Base-by-base conservation (phyloP, 192 early-diverging fungal genomes). In the Globomyces pollinis-pini region DNA sequence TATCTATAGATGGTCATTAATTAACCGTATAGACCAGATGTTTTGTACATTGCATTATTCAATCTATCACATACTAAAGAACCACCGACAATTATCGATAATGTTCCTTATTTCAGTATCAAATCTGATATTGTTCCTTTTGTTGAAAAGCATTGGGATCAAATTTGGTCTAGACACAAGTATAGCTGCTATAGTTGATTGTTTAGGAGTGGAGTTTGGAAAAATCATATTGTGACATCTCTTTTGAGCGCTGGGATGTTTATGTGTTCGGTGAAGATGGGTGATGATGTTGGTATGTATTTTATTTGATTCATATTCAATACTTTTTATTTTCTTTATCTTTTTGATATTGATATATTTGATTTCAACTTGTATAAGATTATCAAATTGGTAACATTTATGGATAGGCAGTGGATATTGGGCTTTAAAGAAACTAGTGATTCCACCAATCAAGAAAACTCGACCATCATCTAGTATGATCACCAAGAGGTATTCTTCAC, bases 131-230 rank as follows among this genome's bases (percentile, higher is more conserved):
- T 88, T n/a, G 72, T 73, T 29, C 64, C 66, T 26, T 86, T 86
- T 54, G 80, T 88, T 34, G 83, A 86, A 49, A 60, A 72, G 56
- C 71, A 86, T 67, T 88, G 86, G 86, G 52, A 64, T 9, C 66
- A 73, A 39, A 81, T 88, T 60, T 88, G 86, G 86, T 62, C 73
- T 30, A 86, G 85, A 67, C n/a, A n/a, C n/a, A n/a, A n/a, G n/a
- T n/a, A n/a, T n/a, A n/a, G n/a, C n/a, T n/a, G n/a, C n/a, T n/a
- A n/a, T n/a, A n/a, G n/a, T n/a, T n/a, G n/a, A n/a, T n/a, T n/a
- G n/a, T 42, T 67, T 44, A 66, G 79, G 0, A 74, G 75, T 26
- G 65, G 66, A 47, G 85, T 77, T 2, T 88, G 86, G 86, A 71
- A 75, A 53, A 83, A 80, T 70, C 76, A 68, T 59, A 78, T 80